Conservation (phyloP, 805 yeast genomes). For the Spathaspora hagerdaliae region DNA sequence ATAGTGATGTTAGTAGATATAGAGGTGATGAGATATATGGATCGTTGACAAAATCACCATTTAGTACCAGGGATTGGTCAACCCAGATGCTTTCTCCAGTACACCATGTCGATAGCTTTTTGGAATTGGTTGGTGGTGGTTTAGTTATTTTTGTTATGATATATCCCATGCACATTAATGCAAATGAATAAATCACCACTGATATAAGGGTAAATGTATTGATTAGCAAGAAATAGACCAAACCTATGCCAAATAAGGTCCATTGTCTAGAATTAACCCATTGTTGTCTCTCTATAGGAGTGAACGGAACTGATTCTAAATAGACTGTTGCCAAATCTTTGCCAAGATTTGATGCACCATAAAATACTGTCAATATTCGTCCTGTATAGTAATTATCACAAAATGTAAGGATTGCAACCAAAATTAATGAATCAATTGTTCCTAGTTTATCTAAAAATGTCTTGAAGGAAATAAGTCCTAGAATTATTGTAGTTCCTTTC, state of each 20-base stretch:
- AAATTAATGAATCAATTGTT: constrained; percentile 35
- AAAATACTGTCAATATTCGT: constrained; percentile 38
- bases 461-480: constrained; percentile 42
- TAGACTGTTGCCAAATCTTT: constrained; percentile 49
- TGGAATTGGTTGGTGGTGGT: constrained; percentile 29
- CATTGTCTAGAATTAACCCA: constrained; percentile 57
- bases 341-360: constrained; percentile 43
- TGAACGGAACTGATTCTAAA: constrained; percentile 44
- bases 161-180: constrained; percentile 51
- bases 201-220: constrained; percentile 42
- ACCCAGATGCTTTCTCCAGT: constrained; percentile 30
- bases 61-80: constrained; percentile 14
- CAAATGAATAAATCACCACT: constrained; percentile 47
- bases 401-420: constrained; percentile 31
- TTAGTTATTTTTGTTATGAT: constrained; percentile 51
- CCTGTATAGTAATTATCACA: constrained; percentile 33
- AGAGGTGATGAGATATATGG: constrained; percentile 23
- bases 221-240: constrained; percentile 41
- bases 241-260: constrained; percentile 52
- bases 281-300: constrained; percentile 35
- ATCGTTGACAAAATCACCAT: constrained; percentile 15
- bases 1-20: constrained; percentile 12
- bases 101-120: constrained; percentile 27
- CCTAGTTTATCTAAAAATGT: constrained; percentile 45
- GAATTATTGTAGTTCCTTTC: constrained; percentile 35